Percentiles rank a stretch among this genome's conserved stretches.
Evolutionary conservation across 73 alveolate genomes (phyloP).

Genomic region (Paraurostyla sp.): DNA sequence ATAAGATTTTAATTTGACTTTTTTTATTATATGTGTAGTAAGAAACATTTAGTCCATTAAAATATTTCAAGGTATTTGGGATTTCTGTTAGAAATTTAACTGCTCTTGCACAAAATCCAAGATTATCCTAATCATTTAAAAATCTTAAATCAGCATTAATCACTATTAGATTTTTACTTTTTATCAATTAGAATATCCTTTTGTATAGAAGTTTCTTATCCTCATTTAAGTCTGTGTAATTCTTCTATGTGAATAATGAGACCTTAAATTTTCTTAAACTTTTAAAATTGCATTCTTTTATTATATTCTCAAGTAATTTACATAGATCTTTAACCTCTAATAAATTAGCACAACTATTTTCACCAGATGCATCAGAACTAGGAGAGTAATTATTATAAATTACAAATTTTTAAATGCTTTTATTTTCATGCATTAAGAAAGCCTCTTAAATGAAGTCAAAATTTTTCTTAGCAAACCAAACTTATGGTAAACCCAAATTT

Average conservation of each 20-base stretch:
- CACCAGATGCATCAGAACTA: not conserved
- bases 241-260: not conserved
- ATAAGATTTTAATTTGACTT: not conserved
- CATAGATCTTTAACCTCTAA: not conserved
- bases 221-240: not conserved
- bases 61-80: not conserved
- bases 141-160: not conserved
- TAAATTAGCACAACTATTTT: not conserved
- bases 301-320: not conserved
- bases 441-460: not conserved
- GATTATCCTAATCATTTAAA: not conserved
- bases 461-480: not conserved
- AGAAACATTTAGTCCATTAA: not conserved
- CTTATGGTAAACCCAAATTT: not conserved
- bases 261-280: not conserved
- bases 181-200: not conserved
- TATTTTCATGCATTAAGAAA: not conserved
- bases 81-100: not conserved
- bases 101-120: not conserved
- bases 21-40: not conserved
- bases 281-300: not conserved
- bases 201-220: slow-evolving; percentile 14
- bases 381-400: not conserved
- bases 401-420: not conserved
- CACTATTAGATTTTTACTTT: not conserved